A percentile compares a stretch with the other conserved stretches of the same genome.
These are phyloP conservation scores for Entomortierella parvispora DNA, from an alignment of 192 early-diverging fungal species.

Conservation along the genomic window DNA sequence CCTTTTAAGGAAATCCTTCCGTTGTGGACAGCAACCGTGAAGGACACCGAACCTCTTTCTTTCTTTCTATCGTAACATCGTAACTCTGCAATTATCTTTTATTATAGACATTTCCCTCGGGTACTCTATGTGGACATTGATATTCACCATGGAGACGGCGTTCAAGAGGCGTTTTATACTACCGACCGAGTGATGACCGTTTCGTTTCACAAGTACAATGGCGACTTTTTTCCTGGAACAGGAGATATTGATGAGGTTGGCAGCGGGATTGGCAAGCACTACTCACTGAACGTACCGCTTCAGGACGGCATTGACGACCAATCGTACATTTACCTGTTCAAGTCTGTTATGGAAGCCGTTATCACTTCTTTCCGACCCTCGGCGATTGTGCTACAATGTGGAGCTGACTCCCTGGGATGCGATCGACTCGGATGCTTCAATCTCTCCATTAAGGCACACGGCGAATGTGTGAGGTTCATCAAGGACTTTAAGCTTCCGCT, in stretches of 20 bases:
- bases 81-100: too few relatives aligned
- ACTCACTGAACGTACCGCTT: conserved; percentile 92
- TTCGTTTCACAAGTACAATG: conserved; percentile 94
- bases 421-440: conserved; percentile 67
- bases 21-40: neutral
- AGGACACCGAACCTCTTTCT: too few relatives aligned
- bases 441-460: conserved; percentile 74
- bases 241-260: conserved; percentile 87
- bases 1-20: neutral
- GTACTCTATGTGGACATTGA: conserved; percentile 98
- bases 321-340: conserved; percentile 83
- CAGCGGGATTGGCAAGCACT: conserved; percentile 77
- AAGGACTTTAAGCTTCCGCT: conserved; percentile 83
- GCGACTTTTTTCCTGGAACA: conserved; percentile 93
- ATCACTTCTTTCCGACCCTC: conserved; percentile 80
- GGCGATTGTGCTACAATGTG: conserved; percentile 94
- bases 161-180: conserved; percentile 94
- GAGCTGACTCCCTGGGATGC: conserved; percentile 68
- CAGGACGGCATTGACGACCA: conserved; percentile 88
- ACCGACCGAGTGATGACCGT: conserved; percentile 96
- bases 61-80: too few relatives aligned
- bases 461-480: conserved; percentile 81
- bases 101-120: conserved; percentile 72
- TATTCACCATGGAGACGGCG: conserved; percentile 98
- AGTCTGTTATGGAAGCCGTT: conserved; percentile 73